These are phyloP conservation scores for Tuber calosporum DNA, from an alignment of 495 filamentous ascomycete species.

Conservation along the genomic window DNA sequence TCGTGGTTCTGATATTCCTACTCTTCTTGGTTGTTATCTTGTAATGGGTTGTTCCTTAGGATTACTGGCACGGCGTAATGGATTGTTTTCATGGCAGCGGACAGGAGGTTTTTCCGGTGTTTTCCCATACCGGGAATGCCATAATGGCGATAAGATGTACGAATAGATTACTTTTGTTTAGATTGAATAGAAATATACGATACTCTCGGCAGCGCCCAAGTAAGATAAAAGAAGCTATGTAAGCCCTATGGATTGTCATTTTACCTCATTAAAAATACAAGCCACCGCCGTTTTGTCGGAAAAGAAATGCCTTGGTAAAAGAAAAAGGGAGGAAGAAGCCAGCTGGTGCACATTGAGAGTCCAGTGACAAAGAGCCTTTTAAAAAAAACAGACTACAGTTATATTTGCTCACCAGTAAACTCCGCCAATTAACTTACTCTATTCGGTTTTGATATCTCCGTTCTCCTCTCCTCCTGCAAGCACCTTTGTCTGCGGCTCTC, in stretches of 20 bases:
- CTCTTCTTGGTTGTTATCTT: conserved; percentile 61
- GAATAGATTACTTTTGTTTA: conserved; percentile 7
- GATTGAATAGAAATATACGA: conserved; percentile 7
- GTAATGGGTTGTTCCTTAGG: conserved; percentile 34
- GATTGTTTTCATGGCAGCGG: not conserved
- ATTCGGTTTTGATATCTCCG: conserved; percentile 17
- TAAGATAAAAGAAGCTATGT: not conserved
- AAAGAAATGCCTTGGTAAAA: not conserved
- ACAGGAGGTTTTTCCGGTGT: not conserved
- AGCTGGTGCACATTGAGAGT: not conserved
- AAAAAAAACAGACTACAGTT: not conserved
- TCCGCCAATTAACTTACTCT: not conserved
- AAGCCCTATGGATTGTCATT: not conserved
- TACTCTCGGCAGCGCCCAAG: not conserved
- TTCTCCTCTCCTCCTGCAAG: conserved; percentile 60
- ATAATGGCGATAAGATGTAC: conserved; percentile 3
- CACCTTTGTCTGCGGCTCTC: conserved; percentile 61
- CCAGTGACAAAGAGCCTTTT: not conserved
- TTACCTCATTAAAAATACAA: conserved; percentile 3
- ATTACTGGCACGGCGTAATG: not conserved
- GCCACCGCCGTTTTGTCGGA: not conserved
- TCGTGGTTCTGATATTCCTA: conserved; percentile 75
- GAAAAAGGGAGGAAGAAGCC: not conserved
- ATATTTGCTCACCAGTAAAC: not conserved
- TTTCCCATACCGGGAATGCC: conserved; percentile 8